A percentile compares a stretch with the other conserved stretches of the same genome.
Conservation (phyloP, 768 basidiomycete species). For the Naganishia onofrii region DNA sequence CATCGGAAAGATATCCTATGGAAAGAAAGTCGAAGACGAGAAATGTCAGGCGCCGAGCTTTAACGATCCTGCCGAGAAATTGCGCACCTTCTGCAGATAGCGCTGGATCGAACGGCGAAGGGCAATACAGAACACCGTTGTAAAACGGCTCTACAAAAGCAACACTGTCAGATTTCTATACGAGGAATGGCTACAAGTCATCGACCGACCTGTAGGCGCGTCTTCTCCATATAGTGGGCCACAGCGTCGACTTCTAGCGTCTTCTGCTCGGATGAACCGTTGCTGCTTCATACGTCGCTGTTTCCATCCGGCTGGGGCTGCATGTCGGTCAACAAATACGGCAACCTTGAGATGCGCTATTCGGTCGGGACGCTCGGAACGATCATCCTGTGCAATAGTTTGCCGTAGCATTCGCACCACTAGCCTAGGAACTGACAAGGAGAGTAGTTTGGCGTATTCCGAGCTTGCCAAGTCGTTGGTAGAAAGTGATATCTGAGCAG, state of each 20-base stretch:
- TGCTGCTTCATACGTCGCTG: conserved; percentile 14
- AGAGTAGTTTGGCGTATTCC: conserved; percentile 15
- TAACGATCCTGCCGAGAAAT: background rate
- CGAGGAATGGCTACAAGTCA: background rate
- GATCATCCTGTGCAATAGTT: background rate
- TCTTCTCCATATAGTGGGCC: conserved; percentile 11
- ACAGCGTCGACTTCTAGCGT: conserved; percentile 1
- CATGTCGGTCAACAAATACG: conserved; percentile 4
- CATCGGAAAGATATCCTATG: background rate
- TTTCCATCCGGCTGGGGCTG: conserved; percentile 8
- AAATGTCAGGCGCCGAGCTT: background rate
- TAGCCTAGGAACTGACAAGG: background rate
- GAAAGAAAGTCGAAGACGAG: too few species aligned
- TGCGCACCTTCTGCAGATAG: background rate
- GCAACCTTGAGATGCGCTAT: conserved; percentile 9
- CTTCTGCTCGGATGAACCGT: conserved; percentile 7
- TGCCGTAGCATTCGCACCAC: background rate
- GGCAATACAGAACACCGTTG: conserved; percentile 11
- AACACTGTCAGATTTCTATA: too few species aligned
- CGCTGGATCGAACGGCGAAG: conserved; percentile 4
- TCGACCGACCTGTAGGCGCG: background rate
- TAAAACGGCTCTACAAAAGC: conserved; percentile 4
- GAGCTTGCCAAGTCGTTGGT: conserved; percentile 16
- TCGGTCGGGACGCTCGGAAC: background rate
- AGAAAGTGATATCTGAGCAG: background rate